Conservation (phyloP, 441 rosid genomes). For the Codiaeum variegatum region DNA sequence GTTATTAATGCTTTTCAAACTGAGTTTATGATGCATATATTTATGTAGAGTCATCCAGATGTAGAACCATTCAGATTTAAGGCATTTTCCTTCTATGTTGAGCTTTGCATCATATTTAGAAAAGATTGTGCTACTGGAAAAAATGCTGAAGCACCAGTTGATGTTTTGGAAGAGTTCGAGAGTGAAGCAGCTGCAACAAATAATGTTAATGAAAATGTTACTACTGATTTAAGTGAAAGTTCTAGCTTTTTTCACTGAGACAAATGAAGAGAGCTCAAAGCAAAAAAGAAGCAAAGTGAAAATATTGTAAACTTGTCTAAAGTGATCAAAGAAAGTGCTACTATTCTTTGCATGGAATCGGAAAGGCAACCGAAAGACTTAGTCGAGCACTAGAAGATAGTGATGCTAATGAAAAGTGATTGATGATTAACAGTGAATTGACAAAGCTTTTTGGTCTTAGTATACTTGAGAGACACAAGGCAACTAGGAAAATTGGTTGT, state of each 20-base stretch:
- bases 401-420: too few relatives aligned
- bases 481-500: background rate
- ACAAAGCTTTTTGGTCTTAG: too few relatives aligned
- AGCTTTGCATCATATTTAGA: background rate
- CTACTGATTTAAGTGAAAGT: too few relatives aligned
- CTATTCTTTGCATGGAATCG: too few relatives aligned
- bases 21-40: background rate
- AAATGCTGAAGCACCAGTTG: background rate
- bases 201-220: background rate
- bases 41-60: background rate
- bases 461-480: background rate
- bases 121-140: background rate
- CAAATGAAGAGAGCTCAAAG: background rate
- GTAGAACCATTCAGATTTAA: background rate
- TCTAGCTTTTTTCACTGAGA: too few relatives aligned
- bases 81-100: background rate
- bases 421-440: too few relatives aligned
- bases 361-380: too few relatives aligned
- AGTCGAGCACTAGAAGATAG: too few relatives aligned
- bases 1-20: too few relatives aligned
- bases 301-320: too few relatives aligned
- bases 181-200: background rate
- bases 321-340: too few relatives aligned
- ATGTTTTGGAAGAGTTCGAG: background rate
- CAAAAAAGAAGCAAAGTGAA: background rate